phyloP scores from a whole-genome alignment of 2,329 filamentous ascomycete genomes.

The Monosporascus sp. region DNA sequence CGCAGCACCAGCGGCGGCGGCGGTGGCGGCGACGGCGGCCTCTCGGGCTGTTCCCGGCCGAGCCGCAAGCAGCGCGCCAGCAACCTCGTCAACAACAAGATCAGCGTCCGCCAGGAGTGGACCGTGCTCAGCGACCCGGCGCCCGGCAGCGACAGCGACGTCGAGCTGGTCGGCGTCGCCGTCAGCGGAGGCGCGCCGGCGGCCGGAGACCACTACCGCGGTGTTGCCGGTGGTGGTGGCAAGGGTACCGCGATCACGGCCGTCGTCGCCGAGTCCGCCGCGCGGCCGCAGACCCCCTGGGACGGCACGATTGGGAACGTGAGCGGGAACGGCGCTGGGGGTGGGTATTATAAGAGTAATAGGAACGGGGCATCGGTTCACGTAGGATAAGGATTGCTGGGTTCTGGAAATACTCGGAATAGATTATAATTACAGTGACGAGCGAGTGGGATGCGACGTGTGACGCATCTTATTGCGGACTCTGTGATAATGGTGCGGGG shows the following conservation, averaged over 20 bases:
- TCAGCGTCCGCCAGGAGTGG: conserved; percentile 12
- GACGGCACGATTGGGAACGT: neutral
- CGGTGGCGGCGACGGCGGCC: neutral
- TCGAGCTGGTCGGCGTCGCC: neutral
- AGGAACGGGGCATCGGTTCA: neutral
- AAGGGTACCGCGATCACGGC: neutral
- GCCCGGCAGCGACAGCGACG: neutral
- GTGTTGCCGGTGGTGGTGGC: neutral
- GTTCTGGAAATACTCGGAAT: no score
- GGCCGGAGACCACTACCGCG: neutral
- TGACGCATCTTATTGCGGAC: no score
- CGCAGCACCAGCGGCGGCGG: neutral
- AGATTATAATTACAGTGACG: no score
- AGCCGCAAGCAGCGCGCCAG: neutral
- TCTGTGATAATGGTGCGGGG: no score
- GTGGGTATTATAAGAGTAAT: neutral
- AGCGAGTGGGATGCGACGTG: no score
- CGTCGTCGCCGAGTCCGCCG: neutral
- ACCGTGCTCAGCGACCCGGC: conserved; percentile 5
- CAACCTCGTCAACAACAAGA: conserved; percentile 1
- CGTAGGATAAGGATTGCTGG: no score
- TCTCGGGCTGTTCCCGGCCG: neutral
- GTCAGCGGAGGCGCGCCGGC: no score
- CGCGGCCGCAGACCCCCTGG: neutral
- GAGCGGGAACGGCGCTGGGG: neutral